Evolutionary conservation across 2,329 filamentous ascomycete genomes (phyloP), one percentile per base, ranked within the genome.

Genomic region (Colletotrichum costaricense): DNA sequence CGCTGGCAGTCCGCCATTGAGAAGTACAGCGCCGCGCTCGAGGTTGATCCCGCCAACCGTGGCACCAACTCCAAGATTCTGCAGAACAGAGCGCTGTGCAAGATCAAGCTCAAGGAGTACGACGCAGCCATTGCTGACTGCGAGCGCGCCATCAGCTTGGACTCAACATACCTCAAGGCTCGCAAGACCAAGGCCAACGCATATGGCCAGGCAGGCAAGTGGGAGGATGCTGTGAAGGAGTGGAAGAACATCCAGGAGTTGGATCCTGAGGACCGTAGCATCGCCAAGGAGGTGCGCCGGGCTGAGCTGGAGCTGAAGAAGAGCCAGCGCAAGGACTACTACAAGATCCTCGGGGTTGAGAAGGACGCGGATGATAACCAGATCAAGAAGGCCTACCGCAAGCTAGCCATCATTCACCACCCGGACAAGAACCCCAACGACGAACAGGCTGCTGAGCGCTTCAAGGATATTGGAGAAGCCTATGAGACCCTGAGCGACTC

Each of bases 221-320:
- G 97, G 96, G 95, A 98, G 77, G 94, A 97, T 74, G 94, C 95
- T 1, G 90, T 98, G 38, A 91, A 93, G 64, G 96, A 98, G 80
- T 94, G 94, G 88, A 98, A 98, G 88, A 88, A 90, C 2, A 91
- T 98, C 72, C 90, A 93, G 63, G 96, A 98, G 81, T 86, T 92
- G 73, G 94, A 97, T 77, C 95, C 95, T 2, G 89, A 92, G 75
- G 97, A 99, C 82, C 90, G 92, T 55, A 91, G 89, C 16, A 93
- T 98, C 73, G 88, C 89, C 64, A 95, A 94, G 83, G 97, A 99
- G 79, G 91, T 98, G 57, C 93, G 94, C 70, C 94, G 93, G 78
- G 97, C 96, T 1, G 96, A 99, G 85, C 87, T 98, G 30, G 97
- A 99, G 85, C 87, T 98, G 75, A 99, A 99, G 92, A 98, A 98